Evolutionary conservation across 495 filamentous ascomycete species (phyloP), one percentile per base, ranked within the genome.

Genomic region (Penicillium nucicola): DNA sequence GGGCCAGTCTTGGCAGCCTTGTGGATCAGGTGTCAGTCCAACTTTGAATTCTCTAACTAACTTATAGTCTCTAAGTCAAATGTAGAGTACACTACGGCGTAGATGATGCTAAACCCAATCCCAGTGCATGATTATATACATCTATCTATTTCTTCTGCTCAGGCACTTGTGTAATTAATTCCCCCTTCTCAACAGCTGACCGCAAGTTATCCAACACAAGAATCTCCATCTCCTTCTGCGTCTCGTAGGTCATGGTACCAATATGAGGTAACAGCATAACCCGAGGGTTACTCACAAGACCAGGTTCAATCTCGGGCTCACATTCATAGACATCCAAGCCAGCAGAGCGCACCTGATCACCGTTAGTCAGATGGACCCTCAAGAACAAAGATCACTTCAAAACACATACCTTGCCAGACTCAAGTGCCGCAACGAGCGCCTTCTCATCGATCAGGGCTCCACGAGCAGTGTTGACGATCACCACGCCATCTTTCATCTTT

Each of bases 261-360:
- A 93, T 87, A 65, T 95, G 89, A 20, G 89, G 89, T 40, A 91
- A 63, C 42, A 95, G 63, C 70, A 92, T 82, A 23, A 88, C 86
- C 25, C 80, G 74, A 4, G 83, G 79, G 60, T 87, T 89, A 47
- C 75, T 77, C 32, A 92, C 66, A 33, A 95, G 69, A 2, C 85
- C 87, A 2, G 79, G 72, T 58, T 92, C 85, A 31, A 93, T 74
- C 28, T 80, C 66, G 1, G 88, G 88, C 68, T 92, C 88, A 20
- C 89, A 74, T 69, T 92, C 88, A 55, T 79, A 92, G n/a, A 92
- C 88, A 60, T 92, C 88, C 28, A 92, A 72, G n/a, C 88, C 88
- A 19, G 71, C 74, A 34, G 48, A 79, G 74, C 47, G 77, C 28
- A 77, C 70, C 72, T 76, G 40, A 45, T 14, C 14, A 20, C 9